Base-by-base conservation (phyloP, 2,329 filamentous ascomycete genomes). In the Aspergillus sergii region DNA sequence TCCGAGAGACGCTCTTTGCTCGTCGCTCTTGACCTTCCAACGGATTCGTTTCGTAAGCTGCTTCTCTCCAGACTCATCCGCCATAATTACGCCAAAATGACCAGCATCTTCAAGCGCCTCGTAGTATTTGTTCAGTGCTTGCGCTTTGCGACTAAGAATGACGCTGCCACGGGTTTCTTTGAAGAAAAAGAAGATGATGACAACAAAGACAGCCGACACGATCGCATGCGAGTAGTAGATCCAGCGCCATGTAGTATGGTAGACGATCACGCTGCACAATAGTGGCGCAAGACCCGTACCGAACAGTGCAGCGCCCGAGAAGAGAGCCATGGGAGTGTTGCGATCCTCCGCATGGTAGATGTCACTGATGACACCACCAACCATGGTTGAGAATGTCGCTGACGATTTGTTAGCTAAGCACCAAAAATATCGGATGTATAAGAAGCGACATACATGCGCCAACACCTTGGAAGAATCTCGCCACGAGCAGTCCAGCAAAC, bases 321-420 rank as follows among this genome's bases (percentile, higher is more conserved):
- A 97, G 0, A 96, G 75, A 0, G 92, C 90, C 94, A 97, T 97
- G 0, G 94, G 91, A 0, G 90, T 93, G 71, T 97, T 97, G 39
- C 94, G 84, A 51, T 91, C 89, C 63, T 91, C 81, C 11, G 91
- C 88, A 55, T 89, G 86, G 80, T 93, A 97, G 63, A 97, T 86
- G 72, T 97, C 94, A 57, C 91, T 90, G 46, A 97, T 90, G 4
- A 97, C 91, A 4, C 94, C 94, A n/a, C 94, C 94, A 0, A 96
- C 90, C 85, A 97, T 94, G 26, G 92, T 95, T 51, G 90, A 93
- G 73, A 96, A 96, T 0, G 86, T 88, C 39, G 75, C 78, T 80
- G n/a, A n/a, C n/a, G n/a, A n/a, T n/a, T n/a, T n/a, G n/a, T n/a
- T n/a, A n/a, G n/a, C n/a, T n/a, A n/a, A n/a, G n/a, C n/a, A n/a